Conservation (phyloP, 2,329 filamentous ascomycete genomes). For the Endocalyx cinctus region DNA sequence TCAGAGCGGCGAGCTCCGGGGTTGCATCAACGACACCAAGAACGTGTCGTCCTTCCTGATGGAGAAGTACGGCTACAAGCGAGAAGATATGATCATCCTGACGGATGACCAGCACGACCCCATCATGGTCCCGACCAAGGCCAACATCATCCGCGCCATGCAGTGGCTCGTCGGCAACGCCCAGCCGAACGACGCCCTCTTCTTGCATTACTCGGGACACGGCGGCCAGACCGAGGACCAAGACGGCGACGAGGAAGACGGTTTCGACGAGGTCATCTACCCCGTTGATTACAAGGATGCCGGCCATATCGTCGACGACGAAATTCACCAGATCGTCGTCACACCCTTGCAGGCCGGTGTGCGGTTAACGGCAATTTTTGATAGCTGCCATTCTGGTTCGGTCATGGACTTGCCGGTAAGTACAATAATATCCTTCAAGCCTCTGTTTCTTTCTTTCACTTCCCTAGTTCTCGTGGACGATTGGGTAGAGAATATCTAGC, state of each 20-base stretch:
- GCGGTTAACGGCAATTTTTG: slow-evolving; percentile 58
- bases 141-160: slow-evolving; percentile 71
- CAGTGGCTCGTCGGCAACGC: slow-evolving; percentile 70
- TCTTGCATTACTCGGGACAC: slow-evolving; percentile 59
- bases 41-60: slow-evolving; percentile 71
- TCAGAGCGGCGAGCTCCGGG: slow-evolving; percentile 65
- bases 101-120: slow-evolving; percentile 71
- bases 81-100: slow-evolving; percentile 75
- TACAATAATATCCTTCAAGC: too few relatives aligned
- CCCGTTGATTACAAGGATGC: slow-evolving; percentile 74
- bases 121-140: slow-evolving; percentile 68
- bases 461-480: too few relatives aligned
- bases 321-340: slow-evolving; percentile 74
- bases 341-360: slow-evolving; percentile 51
- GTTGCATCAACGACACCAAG: slow-evolving; percentile 77
- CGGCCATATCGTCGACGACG: slow-evolving; percentile 80
- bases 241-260: slow-evolving; percentile 76
- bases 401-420: slow-evolving; percentile 62
- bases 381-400: slow-evolving; percentile 64
- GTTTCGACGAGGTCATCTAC: slow-evolving; percentile 80
- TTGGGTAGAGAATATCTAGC: too few relatives aligned
- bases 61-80: slow-evolving; percentile 63
- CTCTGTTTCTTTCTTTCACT: too few relatives aligned
- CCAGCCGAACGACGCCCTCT: slow-evolving; percentile 69
- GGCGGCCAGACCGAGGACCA: slow-evolving; percentile 77